A percentile compares a stretch with the other conserved stretches of the same genome.
These are phyloP conservation scores for Alternaria consortialis DNA, from an alignment of 2,329 filamentous ascomycete species.

Conservation along the genomic window DNA sequence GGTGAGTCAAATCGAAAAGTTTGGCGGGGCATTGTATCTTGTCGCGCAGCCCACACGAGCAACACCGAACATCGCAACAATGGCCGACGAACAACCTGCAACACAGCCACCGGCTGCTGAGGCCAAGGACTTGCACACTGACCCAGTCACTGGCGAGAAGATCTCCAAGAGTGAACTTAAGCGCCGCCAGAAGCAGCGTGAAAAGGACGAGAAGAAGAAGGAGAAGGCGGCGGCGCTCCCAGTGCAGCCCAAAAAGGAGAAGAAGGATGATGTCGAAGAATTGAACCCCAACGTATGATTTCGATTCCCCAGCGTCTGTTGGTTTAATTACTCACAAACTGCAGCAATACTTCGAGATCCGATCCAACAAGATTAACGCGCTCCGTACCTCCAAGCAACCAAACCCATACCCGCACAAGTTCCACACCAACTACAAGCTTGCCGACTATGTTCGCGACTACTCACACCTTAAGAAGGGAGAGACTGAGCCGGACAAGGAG, in stretches of 20 bases:
- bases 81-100: slow-evolving; percentile 45
- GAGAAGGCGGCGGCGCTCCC: slow-evolving; percentile 78
- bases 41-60: slow-evolving; percentile 28
- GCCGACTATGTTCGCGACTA: slow-evolving; percentile 81
- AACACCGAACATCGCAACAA: slow-evolving; percentile 32
- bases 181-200: slow-evolving; percentile 92
- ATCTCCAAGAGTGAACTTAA: slow-evolving; percentile 73
- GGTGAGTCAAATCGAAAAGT: slow-evolving; percentile 37
- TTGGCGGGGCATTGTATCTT: slow-evolving; percentile 26
- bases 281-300: slow-evolving; percentile 72
- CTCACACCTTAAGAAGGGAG: slow-evolving; percentile 84
- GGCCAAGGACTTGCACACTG: slow-evolving; percentile 75
- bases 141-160: slow-evolving; percentile 91
- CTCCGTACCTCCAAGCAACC: slow-evolving; percentile 76
- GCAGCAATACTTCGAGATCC: slow-evolving; percentile 95
- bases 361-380: slow-evolving; percentile 81
- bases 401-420: slow-evolving; percentile 90
- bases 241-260: slow-evolving; percentile 66
- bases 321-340: slow-evolving; percentile 19
- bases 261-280: slow-evolving; percentile 73
- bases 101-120: slow-evolving; percentile 43
- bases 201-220: slow-evolving; percentile 88
- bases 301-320: slow-evolving; percentile 36
- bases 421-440: slow-evolving; percentile 84
- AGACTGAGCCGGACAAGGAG: slow-evolving; percentile 77